These are phyloP conservation scores for Urochloa ruziziensis DNA, from an alignment of 176 grass and related monocot genomes.

Conservation along the genomic window DNA sequence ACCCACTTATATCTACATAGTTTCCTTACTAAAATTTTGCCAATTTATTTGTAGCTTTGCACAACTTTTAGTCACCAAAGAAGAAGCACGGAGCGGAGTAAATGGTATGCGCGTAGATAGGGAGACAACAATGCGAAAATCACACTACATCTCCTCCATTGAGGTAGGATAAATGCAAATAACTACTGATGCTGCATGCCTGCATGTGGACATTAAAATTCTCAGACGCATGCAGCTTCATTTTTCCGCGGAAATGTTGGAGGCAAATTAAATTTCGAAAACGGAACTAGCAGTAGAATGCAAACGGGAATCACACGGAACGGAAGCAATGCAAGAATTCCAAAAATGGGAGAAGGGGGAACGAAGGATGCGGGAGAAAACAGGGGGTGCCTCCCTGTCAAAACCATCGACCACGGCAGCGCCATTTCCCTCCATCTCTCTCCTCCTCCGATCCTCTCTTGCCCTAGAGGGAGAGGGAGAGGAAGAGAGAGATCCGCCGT, in stretches of 20 bases:
- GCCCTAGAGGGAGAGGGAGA: slow-evolving; percentile 14
- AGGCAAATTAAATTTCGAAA: not conserved
- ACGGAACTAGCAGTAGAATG: not conserved
- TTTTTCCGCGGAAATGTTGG: not conserved
- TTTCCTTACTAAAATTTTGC: too few relatives aligned
- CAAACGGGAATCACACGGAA: not conserved
- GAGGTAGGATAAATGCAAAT: not conserved
- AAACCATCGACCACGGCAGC: slow-evolving; percentile 22
- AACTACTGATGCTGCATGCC: not conserved
- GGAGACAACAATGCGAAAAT: not conserved
- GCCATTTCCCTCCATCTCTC: slow-evolving; percentile 44
- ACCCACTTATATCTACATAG: too few relatives aligned
- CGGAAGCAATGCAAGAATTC: not conserved
- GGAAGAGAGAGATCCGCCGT: slow-evolving; percentile 38
- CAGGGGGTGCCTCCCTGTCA: slow-evolving; percentile 1
- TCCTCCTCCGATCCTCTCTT: slow-evolving; percentile 56
- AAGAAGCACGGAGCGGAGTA: too few relatives aligned
- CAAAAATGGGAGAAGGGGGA: slow-evolving; percentile 11
- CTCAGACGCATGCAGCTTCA: not conserved
- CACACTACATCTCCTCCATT: not conserved
- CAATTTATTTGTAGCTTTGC: too few relatives aligned
- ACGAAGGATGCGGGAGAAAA: slow-evolving; percentile 19
- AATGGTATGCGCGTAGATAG: too few relatives aligned
- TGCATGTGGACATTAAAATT: not conserved
- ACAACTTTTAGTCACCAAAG: too few relatives aligned